Evolutionary conservation across 164 flowering plant genomes (phyloP).

Genomic region (Umbilicus rupestris): DNA sequence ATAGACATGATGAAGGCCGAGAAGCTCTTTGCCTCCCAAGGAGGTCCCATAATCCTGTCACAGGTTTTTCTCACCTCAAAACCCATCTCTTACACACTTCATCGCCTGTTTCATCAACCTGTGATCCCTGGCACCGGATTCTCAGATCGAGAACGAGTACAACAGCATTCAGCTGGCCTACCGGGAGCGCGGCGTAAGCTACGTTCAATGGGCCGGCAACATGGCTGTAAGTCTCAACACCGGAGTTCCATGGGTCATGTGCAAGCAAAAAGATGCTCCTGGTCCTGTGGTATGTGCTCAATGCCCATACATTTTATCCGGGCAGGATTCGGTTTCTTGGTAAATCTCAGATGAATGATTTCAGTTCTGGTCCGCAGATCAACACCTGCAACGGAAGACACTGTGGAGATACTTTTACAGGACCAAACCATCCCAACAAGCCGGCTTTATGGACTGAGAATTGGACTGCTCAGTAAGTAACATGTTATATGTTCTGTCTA

Average conservation of each 20-base stretch:
- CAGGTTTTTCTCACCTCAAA: slow-evolving; percentile 21
- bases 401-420: slow-evolving; percentile 84
- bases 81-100: background rate
- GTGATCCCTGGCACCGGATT: background rate
- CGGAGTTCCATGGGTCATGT: slow-evolving; percentile 97
- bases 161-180: slow-evolving; percentile 55
- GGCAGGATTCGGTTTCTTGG: background rate
- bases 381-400: slow-evolving; percentile 91
- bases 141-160: slow-evolving; percentile 90
- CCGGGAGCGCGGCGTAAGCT: slow-evolving; percentile 32
- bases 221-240: slow-evolving; percentile 41
- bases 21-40: slow-evolving; percentile 44
- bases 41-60: slow-evolving; percentile 36
- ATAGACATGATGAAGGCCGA: slow-evolving; percentile 25
- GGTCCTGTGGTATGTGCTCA: slow-evolving; percentile 45
- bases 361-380: slow-evolving; percentile 33
- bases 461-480: slow-evolving; percentile 89
- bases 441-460: slow-evolving; percentile 90
- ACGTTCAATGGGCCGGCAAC: slow-evolving; percentile 81
- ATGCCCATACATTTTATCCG: background rate
- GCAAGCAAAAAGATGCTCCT: slow-evolving; percentile 93
- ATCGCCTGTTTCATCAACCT: background rate
- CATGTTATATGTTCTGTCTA: background rate
- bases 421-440: slow-evolving; percentile 72
- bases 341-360: background rate